Percentiles rank a stretch among this genome's conserved stretches.
Conservation (phyloP, 768 basidiomycete species). For the Glaciozyma antarctica region DNA sequence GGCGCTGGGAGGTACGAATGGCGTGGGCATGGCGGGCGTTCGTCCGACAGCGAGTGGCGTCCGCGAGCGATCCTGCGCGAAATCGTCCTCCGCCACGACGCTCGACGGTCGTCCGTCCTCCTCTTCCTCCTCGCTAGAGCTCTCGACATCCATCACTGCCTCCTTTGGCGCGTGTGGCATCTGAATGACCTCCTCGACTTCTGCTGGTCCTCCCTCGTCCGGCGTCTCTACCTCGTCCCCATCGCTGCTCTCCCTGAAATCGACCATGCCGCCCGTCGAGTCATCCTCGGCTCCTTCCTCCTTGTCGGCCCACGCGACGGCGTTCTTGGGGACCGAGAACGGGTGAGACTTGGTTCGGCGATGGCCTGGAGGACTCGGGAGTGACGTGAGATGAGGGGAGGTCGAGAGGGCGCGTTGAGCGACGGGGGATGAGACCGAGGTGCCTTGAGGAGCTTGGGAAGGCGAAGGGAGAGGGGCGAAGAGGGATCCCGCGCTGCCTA, state of each 20-base stretch:
- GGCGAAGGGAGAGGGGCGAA: constrained; percentile 20
- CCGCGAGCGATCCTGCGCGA: no score
- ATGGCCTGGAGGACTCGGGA: not conserved
- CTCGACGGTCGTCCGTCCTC: not conserved
- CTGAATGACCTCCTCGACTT: not conserved
- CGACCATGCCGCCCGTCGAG: no score
- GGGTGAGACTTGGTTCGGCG: constrained; percentile 13
- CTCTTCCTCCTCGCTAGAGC: not conserved
- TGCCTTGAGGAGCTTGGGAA: not conserved
- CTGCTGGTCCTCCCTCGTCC: not conserved
- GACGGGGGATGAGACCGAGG: not conserved
- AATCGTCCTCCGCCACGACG: no score
- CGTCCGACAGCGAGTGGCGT: no score
- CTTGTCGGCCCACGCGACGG: constrained; percentile 19
- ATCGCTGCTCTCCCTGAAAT: not conserved
- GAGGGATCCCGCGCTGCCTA: constrained; percentile 13
- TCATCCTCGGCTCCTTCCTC: not conserved
- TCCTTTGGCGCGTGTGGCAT: not conserved
- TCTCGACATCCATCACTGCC: not conserved
- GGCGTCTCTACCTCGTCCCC: not conserved
- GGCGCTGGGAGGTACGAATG: not conserved
- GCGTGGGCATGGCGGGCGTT: not conserved
- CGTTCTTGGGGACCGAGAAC: constrained; percentile 31
- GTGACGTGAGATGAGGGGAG: not conserved
- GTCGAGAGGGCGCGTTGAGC: not conserved